Evolutionary conservation across 75 land plant species (phyloP).

Genomic region (Cupressus sempervirens): DNA sequence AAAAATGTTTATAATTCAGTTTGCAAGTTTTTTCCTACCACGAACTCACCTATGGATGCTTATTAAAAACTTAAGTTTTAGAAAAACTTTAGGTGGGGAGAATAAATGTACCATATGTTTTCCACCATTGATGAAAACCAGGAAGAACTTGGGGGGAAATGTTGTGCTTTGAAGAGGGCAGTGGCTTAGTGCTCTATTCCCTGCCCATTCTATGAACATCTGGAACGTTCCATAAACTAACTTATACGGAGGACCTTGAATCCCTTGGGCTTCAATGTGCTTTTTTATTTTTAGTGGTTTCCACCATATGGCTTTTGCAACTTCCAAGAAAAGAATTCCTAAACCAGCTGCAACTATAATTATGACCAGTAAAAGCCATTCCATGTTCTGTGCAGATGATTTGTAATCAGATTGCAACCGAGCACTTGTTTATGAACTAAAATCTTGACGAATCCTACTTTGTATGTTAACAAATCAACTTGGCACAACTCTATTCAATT

Average conservation of each 20-base stretch:
- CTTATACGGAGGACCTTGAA: slow-evolving; percentile 3
- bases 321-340: not conserved
- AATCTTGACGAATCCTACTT: too few relatives aligned
- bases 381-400: not conserved
- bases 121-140: slow-evolving; percentile 8
- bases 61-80: too few relatives aligned
- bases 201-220: slow-evolving; percentile 21
- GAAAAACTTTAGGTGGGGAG: not conserved
- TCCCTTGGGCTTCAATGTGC: not conserved
- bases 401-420: too few relatives aligned
- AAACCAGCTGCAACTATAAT: not conserved
- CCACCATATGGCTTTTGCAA: slow-evolving; percentile 4
- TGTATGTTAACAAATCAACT: too few relatives aligned
- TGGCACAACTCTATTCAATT: too few relatives aligned
- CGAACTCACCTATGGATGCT: too few relatives aligned
- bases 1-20: too few relatives aligned
- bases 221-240: slow-evolving; percentile 20
- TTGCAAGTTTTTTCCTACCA: too few relatives aligned
- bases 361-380: not conserved
- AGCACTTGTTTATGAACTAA: too few relatives aligned
- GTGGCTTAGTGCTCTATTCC: slow-evolving; percentile 8
- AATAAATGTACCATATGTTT: slow-evolving; percentile 21
- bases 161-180: slow-evolving; percentile 8
- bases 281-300: not conserved
- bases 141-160: slow-evolving; percentile 37